A percentile compares a stretch with the other conserved stretches of the same genome.
Conservation (phyloP, 2,329 filamentous ascomycete genomes). For the Epichloe glyceriae region DNA sequence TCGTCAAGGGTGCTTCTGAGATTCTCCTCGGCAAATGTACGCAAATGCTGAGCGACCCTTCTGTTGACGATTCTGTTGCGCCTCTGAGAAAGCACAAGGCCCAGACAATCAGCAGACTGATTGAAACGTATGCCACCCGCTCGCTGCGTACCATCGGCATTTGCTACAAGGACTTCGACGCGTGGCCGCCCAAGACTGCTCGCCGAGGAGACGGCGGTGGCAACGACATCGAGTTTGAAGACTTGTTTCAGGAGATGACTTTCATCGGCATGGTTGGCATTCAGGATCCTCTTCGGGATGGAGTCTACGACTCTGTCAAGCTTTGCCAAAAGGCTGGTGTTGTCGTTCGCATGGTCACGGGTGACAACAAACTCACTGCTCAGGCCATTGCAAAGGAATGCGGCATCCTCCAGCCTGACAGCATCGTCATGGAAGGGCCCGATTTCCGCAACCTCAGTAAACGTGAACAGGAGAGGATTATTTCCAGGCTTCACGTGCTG, state of each 20-base stretch:
- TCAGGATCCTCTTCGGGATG: conserved; percentile 64
- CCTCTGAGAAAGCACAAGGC: conserved; percentile 39
- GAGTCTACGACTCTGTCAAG: conserved; percentile 60
- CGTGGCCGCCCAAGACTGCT: conserved; percentile 63
- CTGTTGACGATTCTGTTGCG: conserved; percentile 27
- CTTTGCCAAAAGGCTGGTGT: conserved; percentile 67
- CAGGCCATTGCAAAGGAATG: conserved; percentile 69
- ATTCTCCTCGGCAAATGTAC: conserved; percentile 47
- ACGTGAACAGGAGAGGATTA: conserved; percentile 51
- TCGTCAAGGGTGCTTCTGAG: conserved; percentile 53
- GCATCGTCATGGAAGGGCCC: conserved; percentile 65
- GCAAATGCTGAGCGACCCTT: conserved; percentile 36
- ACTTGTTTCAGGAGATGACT: conserved; percentile 53
- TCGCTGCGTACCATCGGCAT: conserved; percentile 78
- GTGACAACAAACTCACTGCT: conserved; percentile 69
- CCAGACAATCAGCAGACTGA: conserved; percentile 49
- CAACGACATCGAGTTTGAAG: conserved; percentile 51
- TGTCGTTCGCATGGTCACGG: conserved; percentile 74
- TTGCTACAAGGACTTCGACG: conserved; percentile 70
- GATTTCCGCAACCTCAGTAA: conserved; percentile 61
- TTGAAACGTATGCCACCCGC: conserved; percentile 63
- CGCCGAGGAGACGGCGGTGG: conserved; percentile 41
- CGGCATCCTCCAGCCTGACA: conserved; percentile 56
- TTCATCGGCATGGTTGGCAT: conserved; percentile 65
- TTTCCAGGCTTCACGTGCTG: conserved; percentile 57